These are phyloP conservation scores for Kurtzmaniella fragi DNA, from an alignment of 805 yeast species.

Conservation along the genomic window DNA sequence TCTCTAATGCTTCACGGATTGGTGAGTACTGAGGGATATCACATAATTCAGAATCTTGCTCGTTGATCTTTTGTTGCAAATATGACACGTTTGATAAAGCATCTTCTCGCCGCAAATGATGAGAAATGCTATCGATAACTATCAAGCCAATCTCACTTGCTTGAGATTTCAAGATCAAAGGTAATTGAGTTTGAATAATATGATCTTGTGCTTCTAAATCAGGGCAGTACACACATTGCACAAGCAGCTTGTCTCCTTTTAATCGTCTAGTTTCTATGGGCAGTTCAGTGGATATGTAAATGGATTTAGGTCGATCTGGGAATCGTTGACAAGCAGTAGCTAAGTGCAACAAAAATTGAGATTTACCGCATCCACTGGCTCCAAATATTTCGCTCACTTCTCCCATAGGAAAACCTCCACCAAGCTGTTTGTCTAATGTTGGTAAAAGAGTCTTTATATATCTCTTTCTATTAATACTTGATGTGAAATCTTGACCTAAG, in stretches of 20 bases:
- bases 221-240: constrained; percentile 54
- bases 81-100: constrained; percentile 30
- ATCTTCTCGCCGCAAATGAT: constrained; percentile 64
- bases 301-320: constrained; percentile 13
- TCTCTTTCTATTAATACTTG: not conserved
- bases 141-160: constrained; percentile 45
- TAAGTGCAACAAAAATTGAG: constrained; percentile 70
- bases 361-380: constrained; percentile 80
- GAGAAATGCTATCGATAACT: constrained; percentile 78
- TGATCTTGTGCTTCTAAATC: constrained; percentile 74
- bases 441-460: constrained; percentile 20
- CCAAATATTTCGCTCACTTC: constrained; percentile 72
- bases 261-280: constrained; percentile 64
- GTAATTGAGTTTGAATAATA: constrained; percentile 64
- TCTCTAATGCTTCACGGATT: constrained; percentile 11
- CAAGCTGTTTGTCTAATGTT: constrained; percentile 19
- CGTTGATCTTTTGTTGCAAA: constrained; percentile 18
- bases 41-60: constrained; percentile 12
- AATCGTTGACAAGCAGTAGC: constrained; percentile 48
- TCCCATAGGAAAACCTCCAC: constrained; percentile 28
- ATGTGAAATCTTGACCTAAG: not conserved
- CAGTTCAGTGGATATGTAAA: constrained; percentile 79
- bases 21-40: constrained; percentile 8
- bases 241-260: constrained; percentile 14
- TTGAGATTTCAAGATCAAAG: constrained; percentile 35